These are phyloP conservation scores for Rubroboletus satanas DNA, from an alignment of 768 basidiomycete species.

Conservation along the genomic window DNA sequence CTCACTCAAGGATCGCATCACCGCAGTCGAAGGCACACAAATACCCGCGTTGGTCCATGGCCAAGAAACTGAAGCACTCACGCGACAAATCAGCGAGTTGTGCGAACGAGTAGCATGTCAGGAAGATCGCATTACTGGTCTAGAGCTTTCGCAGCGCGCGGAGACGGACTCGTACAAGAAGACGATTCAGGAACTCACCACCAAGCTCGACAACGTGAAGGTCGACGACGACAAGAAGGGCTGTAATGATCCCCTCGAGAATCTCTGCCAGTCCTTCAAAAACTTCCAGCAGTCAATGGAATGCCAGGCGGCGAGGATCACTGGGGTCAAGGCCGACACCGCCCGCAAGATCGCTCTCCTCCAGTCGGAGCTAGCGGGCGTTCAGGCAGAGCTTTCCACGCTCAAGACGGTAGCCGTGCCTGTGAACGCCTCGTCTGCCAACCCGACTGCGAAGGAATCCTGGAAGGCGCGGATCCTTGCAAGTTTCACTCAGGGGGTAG, in stretches of 20 bases:
- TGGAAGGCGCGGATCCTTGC: not conserved
- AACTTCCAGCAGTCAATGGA: constrained; percentile 4
- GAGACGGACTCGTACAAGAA: constrained; percentile 1
- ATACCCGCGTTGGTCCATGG: not conserved
- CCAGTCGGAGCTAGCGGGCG: constrained; percentile 10
- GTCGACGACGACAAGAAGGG: constrained; percentile 7
- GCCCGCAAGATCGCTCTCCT: constrained; percentile 16
- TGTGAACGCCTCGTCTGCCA: not conserved
- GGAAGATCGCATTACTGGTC: constrained; percentile 4
- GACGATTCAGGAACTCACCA: constrained; percentile 12
- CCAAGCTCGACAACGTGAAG: not conserved
- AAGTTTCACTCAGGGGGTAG: not conserved
- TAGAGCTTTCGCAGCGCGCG: constrained; percentile 8
- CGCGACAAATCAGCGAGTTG: constrained; percentile 8
- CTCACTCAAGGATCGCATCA: constrained; percentile 17
- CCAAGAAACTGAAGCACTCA: constrained; percentile 2
- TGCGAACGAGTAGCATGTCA: constrained; percentile 9
- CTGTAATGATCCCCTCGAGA: constrained; percentile 1
- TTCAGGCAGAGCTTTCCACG: constrained; percentile 7
- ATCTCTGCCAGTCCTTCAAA: constrained; percentile 4
- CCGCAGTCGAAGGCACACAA: constrained; percentile 8
- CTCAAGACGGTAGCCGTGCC: constrained; percentile 6
- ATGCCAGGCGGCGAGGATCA: constrained; percentile 13
- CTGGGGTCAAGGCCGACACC: constrained; percentile 14
- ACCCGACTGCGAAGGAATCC: constrained; percentile 6